Percentiles rank a stretch among this genome's conserved stretches.
Evolutionary conservation across 176 grass and related monocot genomes (phyloP).

Genomic region (Neostapfia colusana): DNA sequence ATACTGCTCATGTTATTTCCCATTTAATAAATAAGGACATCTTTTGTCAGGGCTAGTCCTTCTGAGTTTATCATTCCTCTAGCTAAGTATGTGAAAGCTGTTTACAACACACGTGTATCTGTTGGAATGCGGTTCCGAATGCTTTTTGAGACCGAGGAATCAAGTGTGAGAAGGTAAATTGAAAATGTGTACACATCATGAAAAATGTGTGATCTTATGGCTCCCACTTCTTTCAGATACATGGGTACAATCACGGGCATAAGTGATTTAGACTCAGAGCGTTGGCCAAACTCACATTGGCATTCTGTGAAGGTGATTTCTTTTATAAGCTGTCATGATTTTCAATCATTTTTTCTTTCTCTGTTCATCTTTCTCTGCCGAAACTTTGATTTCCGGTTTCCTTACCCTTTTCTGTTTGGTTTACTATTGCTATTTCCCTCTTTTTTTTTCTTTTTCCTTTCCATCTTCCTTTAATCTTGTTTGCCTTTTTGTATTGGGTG

Average conservation of each 20-base stretch:
- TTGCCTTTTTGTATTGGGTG: no score
- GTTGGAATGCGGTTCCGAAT: constrained; percentile 94
- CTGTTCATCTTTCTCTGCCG: background rate
- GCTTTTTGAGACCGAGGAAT: constrained; percentile 99
- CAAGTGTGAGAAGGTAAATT: constrained; percentile 76
- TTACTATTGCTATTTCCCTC: no score
- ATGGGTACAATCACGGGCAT: constrained; percentile 94
- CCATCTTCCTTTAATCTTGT: no score
- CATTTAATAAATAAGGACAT: constrained; percentile 16
- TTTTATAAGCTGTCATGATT: constrained; percentile 14
- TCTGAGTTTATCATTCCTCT: constrained; percentile 94
- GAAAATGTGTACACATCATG: constrained; percentile 7
- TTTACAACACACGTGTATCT: constrained; percentile 88
- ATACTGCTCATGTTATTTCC: background rate
- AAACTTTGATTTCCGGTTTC: no score
- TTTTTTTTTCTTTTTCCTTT: no score
- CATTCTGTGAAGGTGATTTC: constrained; percentile 78
- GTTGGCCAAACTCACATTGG: constrained; percentile 94
- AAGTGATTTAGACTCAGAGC: constrained; percentile 78
- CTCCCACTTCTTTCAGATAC: constrained; percentile 60
- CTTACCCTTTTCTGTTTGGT: no score
- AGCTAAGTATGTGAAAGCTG: constrained; percentile 94
- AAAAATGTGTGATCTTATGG: constrained; percentile 32
- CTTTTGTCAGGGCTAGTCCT: constrained; percentile 75
- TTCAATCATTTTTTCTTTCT: background rate